phyloP scores from a whole-genome alignment of 495 filamentous ascomycete species.

The Hyaloscypha finlandica region DNA sequence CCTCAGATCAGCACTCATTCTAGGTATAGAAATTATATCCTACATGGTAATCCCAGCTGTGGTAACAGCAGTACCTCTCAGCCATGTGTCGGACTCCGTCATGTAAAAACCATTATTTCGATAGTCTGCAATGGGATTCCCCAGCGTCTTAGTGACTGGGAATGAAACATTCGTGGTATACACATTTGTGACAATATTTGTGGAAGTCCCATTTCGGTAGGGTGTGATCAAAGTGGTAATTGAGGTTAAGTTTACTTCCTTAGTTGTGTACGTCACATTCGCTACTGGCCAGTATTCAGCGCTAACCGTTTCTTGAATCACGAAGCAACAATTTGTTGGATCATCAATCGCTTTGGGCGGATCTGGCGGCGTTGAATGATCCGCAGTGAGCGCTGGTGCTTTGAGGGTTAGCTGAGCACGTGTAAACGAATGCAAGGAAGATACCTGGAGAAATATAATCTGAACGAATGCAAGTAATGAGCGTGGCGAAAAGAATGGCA shows the following conservation, averaged over 20 bases:
- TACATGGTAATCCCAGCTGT: slow-evolving; percentile 26
- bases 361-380: too few species aligned
- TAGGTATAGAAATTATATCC: not conserved
- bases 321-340: slow-evolving; percentile 18
- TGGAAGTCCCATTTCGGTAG: slow-evolving; percentile 10
- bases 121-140: slow-evolving; percentile 11
- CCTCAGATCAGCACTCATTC: not conserved
- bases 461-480: not conserved
- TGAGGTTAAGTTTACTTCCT: slow-evolving; percentile 10
- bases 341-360: not conserved
- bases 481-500: not conserved
- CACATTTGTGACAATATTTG: not conserved
- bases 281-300: slow-evolving; percentile 19
- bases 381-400: not conserved
- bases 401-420: not conserved
- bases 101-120: not conserved
- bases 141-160: not conserved
- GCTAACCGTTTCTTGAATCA: slow-evolving; percentile 23
- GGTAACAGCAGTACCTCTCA: slow-evolving; percentile 17
- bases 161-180: slow-evolving; percentile 10
- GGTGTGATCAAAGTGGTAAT: slow-evolving; percentile 12
- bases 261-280: not conserved
- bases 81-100: not conserved
- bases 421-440: not conserved
- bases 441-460: not conserved